Evolutionary conservation across 352 stramenopile genomes (phyloP).

Genomic region (Globisporangium megalacanthum): DNA sequence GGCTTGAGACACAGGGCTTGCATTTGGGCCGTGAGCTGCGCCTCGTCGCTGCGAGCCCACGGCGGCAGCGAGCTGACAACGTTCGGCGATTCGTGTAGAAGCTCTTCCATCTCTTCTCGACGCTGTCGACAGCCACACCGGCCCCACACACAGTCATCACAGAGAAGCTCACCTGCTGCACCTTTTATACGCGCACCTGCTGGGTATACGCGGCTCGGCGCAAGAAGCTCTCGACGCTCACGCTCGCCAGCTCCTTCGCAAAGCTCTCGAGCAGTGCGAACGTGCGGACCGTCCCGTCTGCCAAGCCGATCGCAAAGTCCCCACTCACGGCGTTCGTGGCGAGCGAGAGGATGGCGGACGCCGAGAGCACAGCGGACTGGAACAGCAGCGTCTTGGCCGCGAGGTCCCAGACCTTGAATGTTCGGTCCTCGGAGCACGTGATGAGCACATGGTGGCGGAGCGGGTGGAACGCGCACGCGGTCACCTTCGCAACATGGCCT

Average conservation of each 20-base stretch:
- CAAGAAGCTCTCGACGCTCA: slow-evolving; percentile 48
- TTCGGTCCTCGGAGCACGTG: slow-evolving; percentile 76
- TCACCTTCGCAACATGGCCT: slow-evolving; percentile 62
- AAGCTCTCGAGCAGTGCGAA: slow-evolving; percentile 49
- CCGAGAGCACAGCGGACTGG: slow-evolving; percentile 72
- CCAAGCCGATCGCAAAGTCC: slow-evolving; percentile 65
- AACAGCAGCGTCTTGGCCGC: slow-evolving; percentile 53
- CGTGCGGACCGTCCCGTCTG: slow-evolving; percentile 54
- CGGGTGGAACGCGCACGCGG: slow-evolving; percentile 66
- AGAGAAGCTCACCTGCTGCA: not conserved
- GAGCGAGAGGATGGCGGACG: slow-evolving; percentile 65
- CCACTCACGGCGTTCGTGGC: slow-evolving; percentile 56
- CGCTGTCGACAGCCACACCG: slow-evolving; percentile 5
- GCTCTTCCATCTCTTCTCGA: slow-evolving; percentile 38
- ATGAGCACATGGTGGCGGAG: slow-evolving; percentile 60
- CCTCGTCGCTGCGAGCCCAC: slow-evolving; percentile 52
- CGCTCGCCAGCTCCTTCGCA: slow-evolving; percentile 42
- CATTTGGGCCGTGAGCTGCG: slow-evolving; percentile 25
- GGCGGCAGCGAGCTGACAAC: slow-evolving; percentile 63
- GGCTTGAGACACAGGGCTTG: slow-evolving; percentile 9
- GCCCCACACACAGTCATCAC: not conserved
- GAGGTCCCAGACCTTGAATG: slow-evolving; percentile 85
- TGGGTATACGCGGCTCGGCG: slow-evolving; percentile 25
- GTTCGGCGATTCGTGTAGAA: slow-evolving; percentile 40
- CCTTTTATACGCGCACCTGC: slow-evolving; percentile 18